Evolutionary conservation across 2,329 filamentous ascomycete genomes (phyloP), one percentile per base, ranked within the genome.

Genomic region (Daldinia sp.): DNA sequence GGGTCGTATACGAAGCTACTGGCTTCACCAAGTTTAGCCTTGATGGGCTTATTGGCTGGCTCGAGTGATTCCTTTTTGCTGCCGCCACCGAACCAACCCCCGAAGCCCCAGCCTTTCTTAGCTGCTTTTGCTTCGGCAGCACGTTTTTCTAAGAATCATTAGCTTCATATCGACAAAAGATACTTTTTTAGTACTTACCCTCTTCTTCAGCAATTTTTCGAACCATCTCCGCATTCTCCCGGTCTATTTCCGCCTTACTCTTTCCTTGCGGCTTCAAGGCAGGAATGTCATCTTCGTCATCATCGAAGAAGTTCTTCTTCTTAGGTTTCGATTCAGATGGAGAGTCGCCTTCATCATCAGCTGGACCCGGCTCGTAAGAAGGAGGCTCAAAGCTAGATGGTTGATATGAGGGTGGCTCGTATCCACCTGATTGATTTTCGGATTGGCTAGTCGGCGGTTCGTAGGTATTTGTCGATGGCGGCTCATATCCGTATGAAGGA

Each of bases 1-100:
- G 94, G 92, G 77, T 99, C 96, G 76, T 96, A 99, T 73, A 95
- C 91, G 80, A 99, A 98, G 51, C 90, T 93, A 79, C 89, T 97
- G 77, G 96, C 89, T 80, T 99, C 97, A 68, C 95, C 97, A 7
- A 99, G 87, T 77, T 99, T 99, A 69, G 97, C 96, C 74, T 89
- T 90, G 79, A 98, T 93, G n/a, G 94, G 83, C 76, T 91, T 91
- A 77, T 85, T 86, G 4, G 84, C 79, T n/a, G 81, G 78, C 6
- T 81, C 74, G 28, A 80, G 81, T n/a, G 82, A 72, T n/a, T 85
- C 79, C 74, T 91, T 88, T 78, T 92, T 90, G 74, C 89, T 88
- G 69, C 87, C 87, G 74, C 92, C 92, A 72, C 89, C 88, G 69
- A 97, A 97, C 94, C 94, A 98, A 57, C 93, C 90, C 35, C 89